Evolutionary conservation across 2,329 filamentous ascomycete genomes (phyloP).

Genomic region (Trichoderma sp.): DNA sequence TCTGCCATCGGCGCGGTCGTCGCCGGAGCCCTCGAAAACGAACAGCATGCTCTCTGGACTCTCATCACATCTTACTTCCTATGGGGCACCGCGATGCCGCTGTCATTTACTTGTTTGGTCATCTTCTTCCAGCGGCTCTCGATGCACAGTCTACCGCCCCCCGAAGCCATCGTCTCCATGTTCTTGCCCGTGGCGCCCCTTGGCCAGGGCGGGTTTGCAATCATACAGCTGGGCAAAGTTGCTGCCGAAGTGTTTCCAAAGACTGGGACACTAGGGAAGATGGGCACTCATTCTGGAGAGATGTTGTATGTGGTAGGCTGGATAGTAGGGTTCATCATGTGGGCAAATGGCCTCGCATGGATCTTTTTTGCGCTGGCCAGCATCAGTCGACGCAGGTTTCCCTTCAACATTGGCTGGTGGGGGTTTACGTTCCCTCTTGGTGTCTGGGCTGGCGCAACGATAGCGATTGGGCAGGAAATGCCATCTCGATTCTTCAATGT

Average conservation of each 20-base stretch:
- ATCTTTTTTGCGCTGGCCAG: constrained; percentile 13
- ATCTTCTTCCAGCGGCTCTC: constrained; percentile 9
- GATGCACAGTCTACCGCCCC: constrained; percentile 7
- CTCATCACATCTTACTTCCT: constrained; percentile 14
- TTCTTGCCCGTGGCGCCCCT: constrained; percentile 10
- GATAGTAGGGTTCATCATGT: constrained; percentile 14
- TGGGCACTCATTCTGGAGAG: constrained; percentile 4
- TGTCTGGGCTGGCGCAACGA: constrained; percentile 11
- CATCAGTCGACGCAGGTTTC: constrained; percentile 1
- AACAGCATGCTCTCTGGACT: constrained; percentile 17
- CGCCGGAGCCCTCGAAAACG: neutral
- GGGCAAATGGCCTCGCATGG: constrained; percentile 18
- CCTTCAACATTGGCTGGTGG: constrained; percentile 20
- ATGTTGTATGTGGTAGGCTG: constrained; percentile 10
- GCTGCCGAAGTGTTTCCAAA: constrained; percentile 2
- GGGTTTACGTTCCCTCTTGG: constrained; percentile 8
- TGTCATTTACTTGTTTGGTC: constrained; percentile 3
- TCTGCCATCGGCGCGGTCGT: constrained; percentile 4
- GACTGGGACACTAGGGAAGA: neutral
- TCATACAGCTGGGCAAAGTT: constrained; percentile 19
- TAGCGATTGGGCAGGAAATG: constrained; percentile 17
- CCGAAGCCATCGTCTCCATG: constrained; percentile 5
- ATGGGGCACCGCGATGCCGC: constrained; percentile 16
- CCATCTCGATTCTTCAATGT: constrained; percentile 11
- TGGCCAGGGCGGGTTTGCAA: constrained; percentile 15